Conservation (phyloP, 2,329 filamentous ascomycete species). For the Alternaria triticina region DNA sequence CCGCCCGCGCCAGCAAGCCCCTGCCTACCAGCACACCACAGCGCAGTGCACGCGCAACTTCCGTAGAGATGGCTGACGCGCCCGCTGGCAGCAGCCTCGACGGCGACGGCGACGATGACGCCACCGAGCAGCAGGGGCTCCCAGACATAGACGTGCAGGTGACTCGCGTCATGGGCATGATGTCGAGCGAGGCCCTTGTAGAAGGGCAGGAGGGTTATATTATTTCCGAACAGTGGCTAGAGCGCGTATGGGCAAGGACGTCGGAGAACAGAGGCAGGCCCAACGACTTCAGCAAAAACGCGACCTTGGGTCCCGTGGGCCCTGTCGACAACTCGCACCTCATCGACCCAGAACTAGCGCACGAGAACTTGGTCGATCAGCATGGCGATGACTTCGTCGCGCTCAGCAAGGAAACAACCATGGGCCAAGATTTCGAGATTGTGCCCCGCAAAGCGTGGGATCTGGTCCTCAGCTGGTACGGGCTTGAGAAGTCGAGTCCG, state of each 20-base stretch:
- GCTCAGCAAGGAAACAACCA: slow-evolving; percentile 69
- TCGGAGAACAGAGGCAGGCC: slow-evolving; percentile 46
- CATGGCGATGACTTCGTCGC: slow-evolving; percentile 68
- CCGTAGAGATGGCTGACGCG: slow-evolving; percentile 54
- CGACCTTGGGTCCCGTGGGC: slow-evolving; percentile 69
- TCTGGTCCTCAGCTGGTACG: slow-evolving; percentile 81
- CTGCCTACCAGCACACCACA: slow-evolving; percentile 19
- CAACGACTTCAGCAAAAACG: slow-evolving; percentile 64
- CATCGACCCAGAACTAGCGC: slow-evolving; percentile 35
- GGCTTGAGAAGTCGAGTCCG: slow-evolving; percentile 70
- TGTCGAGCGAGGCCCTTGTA: slow-evolving; percentile 59
- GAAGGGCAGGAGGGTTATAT: slow-evolving; percentile 80
- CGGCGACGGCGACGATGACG: slow-evolving; percentile 36
- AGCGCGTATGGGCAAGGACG: slow-evolving; percentile 48
- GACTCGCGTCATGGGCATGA: slow-evolving; percentile 69
- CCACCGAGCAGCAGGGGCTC: slow-evolving; percentile 22
- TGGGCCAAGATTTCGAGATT: slow-evolving; percentile 75
- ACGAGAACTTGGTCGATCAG: slow-evolving; percentile 41
- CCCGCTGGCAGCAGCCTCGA: slow-evolving; percentile 37
- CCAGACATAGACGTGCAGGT: slow-evolving; percentile 70
- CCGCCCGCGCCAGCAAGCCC: slow-evolving; percentile 36
- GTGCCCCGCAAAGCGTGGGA: slow-evolving; percentile 84
- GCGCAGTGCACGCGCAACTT: slow-evolving; percentile 45
- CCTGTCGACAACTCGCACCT: slow-evolving; percentile 89
- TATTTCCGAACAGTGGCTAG: slow-evolving; percentile 81